Conservation (phyloP, 768 basidiomycete genomes). For the Amanita thiersii region DNA sequence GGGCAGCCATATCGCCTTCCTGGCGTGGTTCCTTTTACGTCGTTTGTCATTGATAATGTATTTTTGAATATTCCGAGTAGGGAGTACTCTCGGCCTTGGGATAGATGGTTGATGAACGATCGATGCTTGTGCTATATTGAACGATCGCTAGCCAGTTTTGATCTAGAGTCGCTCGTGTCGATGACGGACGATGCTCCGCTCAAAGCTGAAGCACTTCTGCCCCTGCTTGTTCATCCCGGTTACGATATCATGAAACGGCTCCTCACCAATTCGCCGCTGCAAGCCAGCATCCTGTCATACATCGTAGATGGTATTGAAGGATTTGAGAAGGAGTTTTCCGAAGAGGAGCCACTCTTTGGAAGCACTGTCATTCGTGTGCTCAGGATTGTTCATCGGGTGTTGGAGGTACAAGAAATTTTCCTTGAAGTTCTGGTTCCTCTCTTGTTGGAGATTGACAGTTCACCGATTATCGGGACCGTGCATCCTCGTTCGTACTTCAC, state of each 20-base stretch:
- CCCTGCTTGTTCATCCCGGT: slow-evolving; percentile 71
- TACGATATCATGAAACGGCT: slow-evolving; percentile 79
- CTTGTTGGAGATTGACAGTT: slow-evolving; percentile 56
- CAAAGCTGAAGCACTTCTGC: slow-evolving; percentile 45
- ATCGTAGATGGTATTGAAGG: slow-evolving; percentile 75
- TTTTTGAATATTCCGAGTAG: slow-evolving; percentile 69
- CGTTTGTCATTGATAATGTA: slow-evolving; percentile 88
- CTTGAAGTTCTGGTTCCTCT: slow-evolving; percentile 80
- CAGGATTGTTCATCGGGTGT: slow-evolving; percentile 69
- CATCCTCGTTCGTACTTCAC: slow-evolving; percentile 65
- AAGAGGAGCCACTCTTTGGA: slow-evolving; percentile 64
- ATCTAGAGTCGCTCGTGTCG: slow-evolving; percentile 64
- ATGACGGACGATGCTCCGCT: slow-evolving; percentile 43
- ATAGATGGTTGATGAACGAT: slow-evolving; percentile 85
- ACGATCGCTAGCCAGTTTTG: slow-evolving; percentile 72
- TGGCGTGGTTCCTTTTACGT: slow-evolving; percentile 73
- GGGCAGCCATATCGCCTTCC: slow-evolving; percentile 76
- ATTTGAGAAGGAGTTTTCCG: slow-evolving; percentile 61
- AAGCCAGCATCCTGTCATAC: slow-evolving; percentile 67
- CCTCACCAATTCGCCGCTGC: slow-evolving; percentile 64
- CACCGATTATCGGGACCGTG: slow-evolving; percentile 42
- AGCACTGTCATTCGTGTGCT: slow-evolving; percentile 74
- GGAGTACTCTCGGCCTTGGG: slow-evolving; percentile 66
- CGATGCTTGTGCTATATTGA: slow-evolving; percentile 81
- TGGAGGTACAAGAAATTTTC: slow-evolving; percentile 86